Evolutionary conservation across 164 flowering plant species (phyloP), one percentile per base, ranked within the genome.

Genomic region (Brasenia schreberi): DNA sequence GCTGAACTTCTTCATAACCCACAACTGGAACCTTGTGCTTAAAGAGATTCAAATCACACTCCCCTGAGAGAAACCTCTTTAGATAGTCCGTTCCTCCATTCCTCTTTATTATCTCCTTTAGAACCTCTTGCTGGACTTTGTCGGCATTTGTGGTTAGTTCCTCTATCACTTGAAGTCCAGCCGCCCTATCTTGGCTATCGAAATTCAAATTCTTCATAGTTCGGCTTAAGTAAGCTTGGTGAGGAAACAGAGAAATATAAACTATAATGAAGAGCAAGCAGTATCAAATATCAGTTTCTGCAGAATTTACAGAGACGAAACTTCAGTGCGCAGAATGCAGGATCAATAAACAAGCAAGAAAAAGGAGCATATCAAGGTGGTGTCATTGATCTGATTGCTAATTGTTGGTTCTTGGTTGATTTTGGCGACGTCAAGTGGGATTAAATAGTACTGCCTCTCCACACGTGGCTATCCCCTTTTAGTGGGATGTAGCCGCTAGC

Each of bases 11-110:
- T 70, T 86, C 86, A 64, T 84, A 86, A 72, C 70, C 72, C 49
- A 86, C 87, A 4, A 84, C 65, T 18, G 90, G 90, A 14, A 86
- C 86, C 49, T 76, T 79, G 68, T 70, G 67, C 69, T 80, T 81
- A 79, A 84, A 86, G 17, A 9, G 59, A 16, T 74, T 68, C 74
- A 74, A 73, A 44, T 74, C 77, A 43, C 27, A 27, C 7, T 64
- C n/a, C 60, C 80, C 78, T 44, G 67, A 18, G 19, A 86, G 84
- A 66, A 75, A 86, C 18, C 68, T 64, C 0, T 19, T 61, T 5
- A 86, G 76, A 61, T 86, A 86, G 64, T 81, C 86, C 0, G 87
- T 84, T 0, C 77, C 66, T 0, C 70, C 74, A 73, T 86, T 86
- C 65, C 75, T 72, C 3, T 68, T 68, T 12, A 84, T 69, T 62